These are phyloP conservation scores for Trichoderma sp. DNA, from an alignment of 2,329 filamentous ascomycete species.

Conservation along the genomic window DNA sequence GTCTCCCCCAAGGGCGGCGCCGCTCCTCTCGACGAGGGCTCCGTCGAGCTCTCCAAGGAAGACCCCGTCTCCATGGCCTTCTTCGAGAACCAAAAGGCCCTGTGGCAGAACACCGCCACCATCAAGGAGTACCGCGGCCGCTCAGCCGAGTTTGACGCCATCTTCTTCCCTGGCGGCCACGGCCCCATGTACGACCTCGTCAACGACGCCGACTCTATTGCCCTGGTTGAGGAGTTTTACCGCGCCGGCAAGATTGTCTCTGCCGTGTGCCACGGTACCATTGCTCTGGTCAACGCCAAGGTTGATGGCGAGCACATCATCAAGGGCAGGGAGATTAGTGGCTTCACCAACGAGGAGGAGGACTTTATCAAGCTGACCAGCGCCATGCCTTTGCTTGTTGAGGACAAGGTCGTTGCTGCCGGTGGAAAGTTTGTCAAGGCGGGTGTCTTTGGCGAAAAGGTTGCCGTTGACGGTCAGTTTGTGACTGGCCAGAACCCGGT, in stretches of 20 bases:
- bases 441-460: slow-evolving; percentile 51
- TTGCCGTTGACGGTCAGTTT: slow-evolving; percentile 55
- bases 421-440: slow-evolving; percentile 63
- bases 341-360: slow-evolving; percentile 64
- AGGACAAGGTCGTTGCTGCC: slow-evolving; percentile 56
- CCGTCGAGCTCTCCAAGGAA: slow-evolving; percentile 57
- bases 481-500: slow-evolving; percentile 64
- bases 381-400: slow-evolving; percentile 63
- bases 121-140: slow-evolving; percentile 60
- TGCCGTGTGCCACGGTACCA: slow-evolving; percentile 72
- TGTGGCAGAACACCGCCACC: slow-evolving; percentile 67
- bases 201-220: slow-evolving; percentile 58
- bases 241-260: slow-evolving; percentile 63
- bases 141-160: slow-evolving; percentile 64
- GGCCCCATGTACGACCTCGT: slow-evolving; percentile 71
- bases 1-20: slow-evolving; percentile 66
- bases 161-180: slow-evolving; percentile 63
- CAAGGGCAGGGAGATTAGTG: slow-evolving; percentile 61
- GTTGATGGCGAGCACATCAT: slow-evolving; percentile 58
- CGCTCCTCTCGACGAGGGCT: slow-evolving; percentile 64
- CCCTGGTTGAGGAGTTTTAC: slow-evolving; percentile 66
- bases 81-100: slow-evolving; percentile 55
- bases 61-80: slow-evolving; percentile 61
- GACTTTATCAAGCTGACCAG: slow-evolving; percentile 51
- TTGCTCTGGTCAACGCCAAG: slow-evolving; percentile 63